These are phyloP conservation scores for Fusarium burgessii DNA, from an alignment of 2,329 filamentous ascomycete species.

Conservation along the genomic window DNA sequence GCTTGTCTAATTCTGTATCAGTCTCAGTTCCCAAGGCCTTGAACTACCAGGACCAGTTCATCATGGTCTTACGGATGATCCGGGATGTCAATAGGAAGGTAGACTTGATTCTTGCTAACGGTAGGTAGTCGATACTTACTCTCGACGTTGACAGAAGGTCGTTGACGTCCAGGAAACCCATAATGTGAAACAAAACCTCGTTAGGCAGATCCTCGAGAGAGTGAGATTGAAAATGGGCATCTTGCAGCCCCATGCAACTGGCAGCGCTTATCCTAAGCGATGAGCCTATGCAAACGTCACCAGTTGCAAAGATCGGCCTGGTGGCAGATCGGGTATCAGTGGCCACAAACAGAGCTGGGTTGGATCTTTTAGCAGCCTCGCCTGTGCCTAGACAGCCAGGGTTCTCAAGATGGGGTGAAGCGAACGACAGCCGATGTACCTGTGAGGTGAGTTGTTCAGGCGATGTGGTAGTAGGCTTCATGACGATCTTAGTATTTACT, in stretches of 20 bases:
- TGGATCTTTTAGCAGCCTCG: constrained; percentile 31
- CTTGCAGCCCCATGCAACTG: background rate
- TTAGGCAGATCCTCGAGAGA: constrained; percentile 62
- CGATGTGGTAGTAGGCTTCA: constrained; percentile 46
- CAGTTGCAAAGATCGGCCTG: constrained; percentile 18
- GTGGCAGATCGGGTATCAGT: constrained; percentile 49
- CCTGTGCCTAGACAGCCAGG: constrained; percentile 28
- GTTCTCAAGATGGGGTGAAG: constrained; percentile 28
- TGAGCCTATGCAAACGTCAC: background rate
- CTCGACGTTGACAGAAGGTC: constrained; percentile 68
- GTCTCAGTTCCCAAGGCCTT: constrained; percentile 20
- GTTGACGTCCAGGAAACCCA: constrained; percentile 67
- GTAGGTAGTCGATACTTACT: constrained; percentile 56
- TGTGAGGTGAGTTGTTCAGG: constrained; percentile 51
- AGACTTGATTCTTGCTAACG: constrained; percentile 5
- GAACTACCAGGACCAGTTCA: background rate
- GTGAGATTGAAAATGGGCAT: constrained; percentile 12
- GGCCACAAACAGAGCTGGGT: constrained; percentile 39
- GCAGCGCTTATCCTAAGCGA: background rate
- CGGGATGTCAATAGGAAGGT: background rate
- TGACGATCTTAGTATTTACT: constrained; percentile 33
- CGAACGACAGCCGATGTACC: constrained; percentile 50
- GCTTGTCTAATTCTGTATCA: constrained; percentile 61
- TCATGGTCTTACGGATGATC: background rate
- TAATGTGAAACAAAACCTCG: constrained; percentile 67